Conservation (phyloP, 345 rosid species). For the Citrus sp. region DNA sequence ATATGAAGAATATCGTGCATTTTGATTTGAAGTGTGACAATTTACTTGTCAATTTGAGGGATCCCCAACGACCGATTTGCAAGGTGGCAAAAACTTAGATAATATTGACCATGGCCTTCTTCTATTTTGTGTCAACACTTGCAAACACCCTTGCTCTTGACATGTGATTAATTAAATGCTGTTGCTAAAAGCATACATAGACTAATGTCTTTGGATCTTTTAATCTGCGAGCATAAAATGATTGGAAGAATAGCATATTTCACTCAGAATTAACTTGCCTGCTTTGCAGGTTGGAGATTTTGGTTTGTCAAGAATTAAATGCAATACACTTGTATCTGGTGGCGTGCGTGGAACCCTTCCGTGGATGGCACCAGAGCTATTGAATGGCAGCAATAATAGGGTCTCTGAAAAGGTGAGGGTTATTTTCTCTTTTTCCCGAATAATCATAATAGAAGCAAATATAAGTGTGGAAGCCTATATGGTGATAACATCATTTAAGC, state of each 20-base stretch:
- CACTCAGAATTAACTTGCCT: background rate
- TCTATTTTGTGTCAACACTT: background rate
- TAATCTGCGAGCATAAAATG: background rate
- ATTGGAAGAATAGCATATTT: background rate
- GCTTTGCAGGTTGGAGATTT: slow-evolving; percentile 82
- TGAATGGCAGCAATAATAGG: slow-evolving; percentile 70
- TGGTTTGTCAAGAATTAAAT: slow-evolving; percentile 88
- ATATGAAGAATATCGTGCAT: slow-evolving; percentile 79
- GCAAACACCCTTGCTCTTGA: background rate
- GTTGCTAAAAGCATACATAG: background rate
- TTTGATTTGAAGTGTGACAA: slow-evolving; percentile 97
- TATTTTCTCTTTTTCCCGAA: background rate
- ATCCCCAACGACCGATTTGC: slow-evolving; percentile 88
- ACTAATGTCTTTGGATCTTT: background rate
- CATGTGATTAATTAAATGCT: background rate
- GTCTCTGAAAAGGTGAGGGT: slow-evolving; percentile 79
- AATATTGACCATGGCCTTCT: background rate
- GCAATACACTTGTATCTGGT: slow-evolving; percentile 83
- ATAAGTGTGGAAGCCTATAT: background rate
- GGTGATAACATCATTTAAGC: background rate
- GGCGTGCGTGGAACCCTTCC: slow-evolving; percentile 97
- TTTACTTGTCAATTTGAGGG: slow-evolving; percentile 82
- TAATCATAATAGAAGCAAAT: background rate
- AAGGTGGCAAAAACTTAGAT: slow-evolving; percentile 43
- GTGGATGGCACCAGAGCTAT: slow-evolving; percentile 95